A percentile compares a stretch with the other conserved stretches of the same genome.
phyloP scores from a whole-genome alignment of 495 filamentous ascomycete genomes.

The Choiromyces venosus region DNA sequence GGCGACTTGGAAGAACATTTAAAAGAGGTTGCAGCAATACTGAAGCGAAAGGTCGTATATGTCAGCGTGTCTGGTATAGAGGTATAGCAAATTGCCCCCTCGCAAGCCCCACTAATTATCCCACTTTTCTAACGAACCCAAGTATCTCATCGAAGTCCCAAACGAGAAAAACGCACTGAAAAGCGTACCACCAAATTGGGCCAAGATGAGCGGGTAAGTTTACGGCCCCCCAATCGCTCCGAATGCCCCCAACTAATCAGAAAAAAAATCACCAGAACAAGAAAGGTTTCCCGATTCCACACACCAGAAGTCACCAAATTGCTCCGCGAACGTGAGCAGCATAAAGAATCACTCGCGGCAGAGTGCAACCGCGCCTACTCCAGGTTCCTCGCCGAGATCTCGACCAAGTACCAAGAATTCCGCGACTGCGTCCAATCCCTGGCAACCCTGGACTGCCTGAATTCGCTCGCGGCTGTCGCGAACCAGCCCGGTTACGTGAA shows the following conservation, averaged over 20 bases:
- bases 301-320: slow-evolving; percentile 80
- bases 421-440: slow-evolving; percentile 83
- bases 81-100: not conserved
- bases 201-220: slow-evolving; percentile 67
- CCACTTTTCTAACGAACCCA: not conserved
- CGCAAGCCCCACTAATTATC: not conserved
- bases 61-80: slow-evolving; percentile 82
- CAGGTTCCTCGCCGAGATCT: slow-evolving; percentile 63
- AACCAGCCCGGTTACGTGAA: slow-evolving; percentile 83
- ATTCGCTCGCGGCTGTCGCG: slow-evolving; percentile 79
- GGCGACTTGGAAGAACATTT: slow-evolving; percentile 76
- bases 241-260: not conserved
- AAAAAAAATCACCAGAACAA: slow-evolving; percentile 51
- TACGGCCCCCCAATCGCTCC: not conserved
- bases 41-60: slow-evolving; percentile 67
- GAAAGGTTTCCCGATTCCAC: slow-evolving; percentile 88
- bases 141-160: slow-evolving; percentile 81
- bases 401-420: slow-evolving; percentile 76
- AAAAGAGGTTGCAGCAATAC: slow-evolving; percentile 61
- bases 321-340: slow-evolving; percentile 84
- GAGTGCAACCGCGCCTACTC: slow-evolving; percentile 85
- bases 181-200: slow-evolving; percentile 86
- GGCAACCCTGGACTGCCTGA: slow-evolving; percentile 80
- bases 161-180: slow-evolving; percentile 66
- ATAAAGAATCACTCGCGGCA: slow-evolving; percentile 85